Base-by-base conservation (phyloP, 1,139 yeast genomes). In the Arxiozyma slooffiae region DNA sequence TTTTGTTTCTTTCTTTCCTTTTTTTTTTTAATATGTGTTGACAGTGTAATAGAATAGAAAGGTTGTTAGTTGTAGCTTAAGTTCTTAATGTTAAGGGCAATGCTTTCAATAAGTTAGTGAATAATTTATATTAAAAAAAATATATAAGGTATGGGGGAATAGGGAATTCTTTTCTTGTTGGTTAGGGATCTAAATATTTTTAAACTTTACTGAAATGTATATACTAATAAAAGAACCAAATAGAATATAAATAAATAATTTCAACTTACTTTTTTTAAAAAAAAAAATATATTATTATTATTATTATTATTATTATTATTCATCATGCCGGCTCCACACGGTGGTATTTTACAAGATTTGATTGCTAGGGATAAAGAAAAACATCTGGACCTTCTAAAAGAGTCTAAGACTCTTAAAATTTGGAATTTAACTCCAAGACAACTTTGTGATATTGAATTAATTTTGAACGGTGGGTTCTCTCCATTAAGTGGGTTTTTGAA, bases 381-480 rank as follows among this genome's bases (percentile, higher is more conserved):
- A 58, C 81, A 77, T 60, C 68, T 68, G 18, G 72, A 76, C 50
- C 75, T 90, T 48, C 64, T 82, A 48, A 63, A 73, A 38, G 95
- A 88, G 70, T 73, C 82, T 24, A 71, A 73, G 47, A 75, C 73
- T 16, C 50, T 44, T 38, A 42, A 22, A 14, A 23, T 7, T 37
- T 63, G 63, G 65, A 52, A 52, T 22, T 75, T 90, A 59, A 83
- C 95, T 24, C 92, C 82, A 56, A 84, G 97, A 68, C 97, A 90
- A 69, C 75, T 90, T 54, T 90, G 97, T 71, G 97, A 90, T 70
- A 41, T 41, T 26, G 97, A 90, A 71, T 77, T 90, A 68, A 86
- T 90, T 63, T 74, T 90, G 57, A 85, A 85, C 62, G 97, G 97
- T n/a, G 97, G 97, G 6, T 90, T 90, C 67, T 87, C 96, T 46